Conservation (phyloP, 148 eudicot species). For the Beta vulgaris region DNA sequence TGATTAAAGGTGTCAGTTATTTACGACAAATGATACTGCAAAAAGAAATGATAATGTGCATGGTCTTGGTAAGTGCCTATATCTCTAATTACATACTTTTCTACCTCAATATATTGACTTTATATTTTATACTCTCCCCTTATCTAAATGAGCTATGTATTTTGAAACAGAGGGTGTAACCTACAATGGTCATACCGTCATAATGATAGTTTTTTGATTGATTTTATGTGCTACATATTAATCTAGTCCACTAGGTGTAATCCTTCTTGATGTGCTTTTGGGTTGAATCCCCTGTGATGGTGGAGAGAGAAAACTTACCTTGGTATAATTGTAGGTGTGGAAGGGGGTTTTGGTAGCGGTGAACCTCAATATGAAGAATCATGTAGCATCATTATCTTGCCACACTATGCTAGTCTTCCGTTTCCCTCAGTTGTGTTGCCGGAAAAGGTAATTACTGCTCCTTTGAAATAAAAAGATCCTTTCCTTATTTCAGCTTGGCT, state of each 20-base stretch:
- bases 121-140: no score
- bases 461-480: neutral
- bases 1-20: no score
- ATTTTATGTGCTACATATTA: neutral
- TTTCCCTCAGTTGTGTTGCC: slow-evolving; percentile 95
- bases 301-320: slow-evolving; percentile 5
- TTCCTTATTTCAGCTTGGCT: neutral
- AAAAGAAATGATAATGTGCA: no score
- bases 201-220: neutral
- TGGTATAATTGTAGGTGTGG: slow-evolving; percentile 53
- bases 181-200: neutral
- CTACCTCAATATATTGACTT: no score
- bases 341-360: slow-evolving; percentile 87
- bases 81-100: no score
- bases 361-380: slow-evolving; percentile 78
- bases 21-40: no score
- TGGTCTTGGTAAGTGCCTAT: no score
- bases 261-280: slow-evolving; percentile 5
- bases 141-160: no score
- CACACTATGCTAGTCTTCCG: slow-evolving; percentile 64
- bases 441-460: slow-evolving; percentile 56
- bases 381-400: slow-evolving; percentile 62
- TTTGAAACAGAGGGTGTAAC: no score
- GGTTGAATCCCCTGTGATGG: neutral
- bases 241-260: neutral